Percentiles rank a stretch among this genome's conserved stretches.
phyloP scores from a whole-genome alignment of 805 yeast species.

The Nakazawaea populi region DNA sequence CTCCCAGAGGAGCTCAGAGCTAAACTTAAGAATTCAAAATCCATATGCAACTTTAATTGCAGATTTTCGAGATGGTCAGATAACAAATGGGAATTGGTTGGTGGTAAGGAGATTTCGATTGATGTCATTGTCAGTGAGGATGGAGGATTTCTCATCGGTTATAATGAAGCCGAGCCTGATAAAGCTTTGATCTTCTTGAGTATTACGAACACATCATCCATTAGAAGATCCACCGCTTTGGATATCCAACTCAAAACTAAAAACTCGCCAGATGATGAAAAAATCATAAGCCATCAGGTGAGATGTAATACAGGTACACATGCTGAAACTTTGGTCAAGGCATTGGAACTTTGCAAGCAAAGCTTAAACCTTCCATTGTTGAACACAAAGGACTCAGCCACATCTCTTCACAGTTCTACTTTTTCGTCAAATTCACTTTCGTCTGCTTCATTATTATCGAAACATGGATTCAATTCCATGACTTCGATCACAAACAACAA shows the following conservation, averaged over 20 bases:
- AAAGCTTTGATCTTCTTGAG: constrained; percentile 14
- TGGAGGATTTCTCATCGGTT: constrained; percentile 6
- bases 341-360: constrained; percentile 8
- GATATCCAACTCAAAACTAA: constrained; percentile 16
- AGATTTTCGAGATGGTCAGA: constrained; percentile 21
- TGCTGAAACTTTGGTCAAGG: constrained; percentile 9
- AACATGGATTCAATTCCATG: constrained; percentile 4
- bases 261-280: constrained; percentile 3
- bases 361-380: not conserved
- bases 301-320: constrained; percentile 6
- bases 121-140: constrained; percentile 5
- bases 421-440: constrained; percentile 1
- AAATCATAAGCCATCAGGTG: constrained; percentile 2
- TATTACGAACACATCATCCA: constrained; percentile 12
- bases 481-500: constrained; percentile 9
- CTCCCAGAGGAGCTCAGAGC: not conserved
- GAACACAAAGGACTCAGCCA: constrained; percentile 7
- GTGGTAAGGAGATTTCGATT: constrained; percentile 7
- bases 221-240: constrained; percentile 16
- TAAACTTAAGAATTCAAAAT: constrained; percentile 3
- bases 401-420: constrained; percentile 1
- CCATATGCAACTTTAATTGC: constrained; percentile 16
- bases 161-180: not conserved
- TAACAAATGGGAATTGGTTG: constrained; percentile 22
- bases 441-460: not conserved